Evolutionary conservation across 2,329 filamentous ascomycete genomes (phyloP).

Genomic region (Coniochaeta ligniaria): DNA sequence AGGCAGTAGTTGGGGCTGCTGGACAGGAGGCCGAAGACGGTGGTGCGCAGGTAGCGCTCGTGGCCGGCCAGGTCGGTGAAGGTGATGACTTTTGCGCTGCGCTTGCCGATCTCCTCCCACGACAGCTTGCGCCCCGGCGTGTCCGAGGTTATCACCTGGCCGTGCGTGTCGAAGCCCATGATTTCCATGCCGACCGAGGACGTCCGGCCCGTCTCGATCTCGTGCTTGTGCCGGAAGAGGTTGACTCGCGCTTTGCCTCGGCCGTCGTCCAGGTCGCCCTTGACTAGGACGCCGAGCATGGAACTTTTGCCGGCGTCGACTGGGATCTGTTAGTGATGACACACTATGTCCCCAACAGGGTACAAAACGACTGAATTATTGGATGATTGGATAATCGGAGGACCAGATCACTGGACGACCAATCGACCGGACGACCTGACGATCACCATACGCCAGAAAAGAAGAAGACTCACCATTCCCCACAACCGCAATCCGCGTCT

Average conservation of each 20-base stretch:
- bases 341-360: too few species aligned
- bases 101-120: conserved; percentile 96
- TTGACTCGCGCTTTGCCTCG: conserved; percentile 90
- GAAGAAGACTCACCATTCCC: conserved; percentile 64
- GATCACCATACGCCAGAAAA: background rate
- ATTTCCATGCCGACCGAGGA: conserved; percentile 99
- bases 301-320: conserved; percentile 97
- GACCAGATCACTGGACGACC: too few species aligned
- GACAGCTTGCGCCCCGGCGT: conserved; percentile 77
- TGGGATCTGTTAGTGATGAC: background rate
- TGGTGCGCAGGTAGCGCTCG: conserved; percentile 90
- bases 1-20: conserved; percentile 96
- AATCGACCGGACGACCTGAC: too few species aligned
- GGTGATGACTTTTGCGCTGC: conserved; percentile 91
- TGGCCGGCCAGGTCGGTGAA: conserved; percentile 96
- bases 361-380: background rate
- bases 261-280: conserved; percentile 91
- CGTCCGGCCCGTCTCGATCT: conserved; percentile 90
- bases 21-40: conserved; percentile 89
- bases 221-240: conserved; percentile 95
- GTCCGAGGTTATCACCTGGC: conserved; percentile 74
- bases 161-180: conserved; percentile 88
- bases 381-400: too few species aligned
- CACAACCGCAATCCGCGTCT: conserved; percentile 93
- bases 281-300: conserved; percentile 89